Evolutionary conservation across 345 rosid genomes (phyloP).

Genomic region (Jatropha curcas): DNA sequence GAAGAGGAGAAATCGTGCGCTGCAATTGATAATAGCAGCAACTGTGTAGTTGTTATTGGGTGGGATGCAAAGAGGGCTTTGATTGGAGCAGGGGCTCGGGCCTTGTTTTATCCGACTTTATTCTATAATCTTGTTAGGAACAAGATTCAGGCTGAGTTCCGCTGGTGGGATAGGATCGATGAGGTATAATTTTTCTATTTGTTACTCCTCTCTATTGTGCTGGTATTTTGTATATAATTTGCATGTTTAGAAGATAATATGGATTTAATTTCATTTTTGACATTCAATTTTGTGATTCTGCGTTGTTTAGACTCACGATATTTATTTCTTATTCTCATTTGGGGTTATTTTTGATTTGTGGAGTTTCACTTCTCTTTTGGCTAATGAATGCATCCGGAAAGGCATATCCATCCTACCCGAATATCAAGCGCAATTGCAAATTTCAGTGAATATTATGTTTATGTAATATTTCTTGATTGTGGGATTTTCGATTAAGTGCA

Average conservation of each 20-base stretch:
- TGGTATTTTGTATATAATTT: background rate
- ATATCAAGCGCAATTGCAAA: no score
- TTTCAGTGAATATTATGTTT: background rate
- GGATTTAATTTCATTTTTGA: background rate
- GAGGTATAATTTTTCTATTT: slow-evolving; percentile 49
- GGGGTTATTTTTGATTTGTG: background rate
- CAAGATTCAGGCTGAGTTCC: slow-evolving; percentile 79
- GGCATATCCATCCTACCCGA: no score
- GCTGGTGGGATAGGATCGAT: slow-evolving; percentile 94
- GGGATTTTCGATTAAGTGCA: background rate
- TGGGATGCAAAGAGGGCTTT: slow-evolving; percentile 64
- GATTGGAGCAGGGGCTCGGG: slow-evolving; percentile 94
- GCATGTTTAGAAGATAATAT: background rate
- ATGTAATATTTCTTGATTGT: background rate
- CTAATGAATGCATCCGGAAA: no score
- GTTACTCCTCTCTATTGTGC: background rate
- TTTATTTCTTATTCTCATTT: no score
- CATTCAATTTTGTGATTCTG: background rate
- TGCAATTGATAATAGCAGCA: background rate
- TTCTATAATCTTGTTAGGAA: slow-evolving; percentile 93
- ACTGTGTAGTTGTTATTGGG: slow-evolving; percentile 24
- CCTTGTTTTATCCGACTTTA: slow-evolving; percentile 86
- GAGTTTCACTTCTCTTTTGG: background rate
- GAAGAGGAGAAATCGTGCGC: slow-evolving; percentile 28
- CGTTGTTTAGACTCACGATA: background rate